Conservation (phyloP, 768 basidiomycete species). For the Tricholoma flavovirens region DNA sequence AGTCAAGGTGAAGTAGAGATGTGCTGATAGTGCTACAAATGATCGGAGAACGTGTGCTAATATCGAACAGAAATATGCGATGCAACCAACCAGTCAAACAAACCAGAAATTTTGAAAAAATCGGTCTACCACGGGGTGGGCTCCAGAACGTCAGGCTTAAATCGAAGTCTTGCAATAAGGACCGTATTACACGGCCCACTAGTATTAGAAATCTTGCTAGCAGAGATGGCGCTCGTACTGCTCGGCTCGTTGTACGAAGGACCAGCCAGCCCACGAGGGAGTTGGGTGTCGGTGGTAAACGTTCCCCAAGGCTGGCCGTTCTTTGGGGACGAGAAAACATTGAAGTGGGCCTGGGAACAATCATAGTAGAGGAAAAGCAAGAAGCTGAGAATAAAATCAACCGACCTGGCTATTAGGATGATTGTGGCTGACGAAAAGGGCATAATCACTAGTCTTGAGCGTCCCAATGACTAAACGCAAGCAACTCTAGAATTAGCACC, state of each 20-base stretch:
- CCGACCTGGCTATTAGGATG: conserved; percentile 55
- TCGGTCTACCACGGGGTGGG: conserved; percentile 39
- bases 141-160: conserved; percentile 53
- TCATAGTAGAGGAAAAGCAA: neutral
- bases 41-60: too few relatives aligned
- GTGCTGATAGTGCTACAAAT: too few relatives aligned
- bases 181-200: conserved; percentile 50
- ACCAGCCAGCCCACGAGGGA: conserved; percentile 35
- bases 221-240: conserved; percentile 30
- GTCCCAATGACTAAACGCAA: conserved; percentile 52
- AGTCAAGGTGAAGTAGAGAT: too few relatives aligned
- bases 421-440: conserved; percentile 66
- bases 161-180: conserved; percentile 57
- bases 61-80: too few relatives aligned
- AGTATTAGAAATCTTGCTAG: conserved; percentile 48
- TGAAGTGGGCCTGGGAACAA: conserved; percentile 52
- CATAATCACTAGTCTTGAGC: conserved; percentile 66
- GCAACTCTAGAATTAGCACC: neutral
- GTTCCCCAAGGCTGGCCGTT: conserved; percentile 67
- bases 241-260: conserved; percentile 41
- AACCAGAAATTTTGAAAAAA: too few relatives aligned
- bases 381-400: conserved; percentile 2
- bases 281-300: conserved; percentile 56
- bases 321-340: conserved; percentile 50
- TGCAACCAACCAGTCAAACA: too few relatives aligned